These are phyloP conservation scores for Thalassiosira hispida DNA, from an alignment of 352 stramenopile genomes.

Conservation along the genomic window DNA sequence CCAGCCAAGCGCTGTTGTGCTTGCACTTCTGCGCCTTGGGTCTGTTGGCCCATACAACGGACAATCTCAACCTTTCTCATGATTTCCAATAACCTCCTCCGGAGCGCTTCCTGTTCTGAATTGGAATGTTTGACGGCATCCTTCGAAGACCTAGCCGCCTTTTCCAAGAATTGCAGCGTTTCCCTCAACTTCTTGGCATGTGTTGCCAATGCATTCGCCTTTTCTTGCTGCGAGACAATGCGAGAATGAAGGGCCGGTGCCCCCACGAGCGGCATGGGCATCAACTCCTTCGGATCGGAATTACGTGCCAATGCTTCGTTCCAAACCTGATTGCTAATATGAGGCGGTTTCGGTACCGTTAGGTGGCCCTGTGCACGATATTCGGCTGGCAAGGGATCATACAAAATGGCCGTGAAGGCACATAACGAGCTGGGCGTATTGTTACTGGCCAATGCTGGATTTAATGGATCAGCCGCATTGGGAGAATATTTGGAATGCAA, in stretches of 20 bases:
- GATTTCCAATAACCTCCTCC: slow-evolving; percentile 63
- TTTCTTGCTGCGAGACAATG: slow-evolving; percentile 64
- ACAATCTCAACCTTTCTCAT: slow-evolving; percentile 78
- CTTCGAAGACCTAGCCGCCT: slow-evolving; percentile 15
- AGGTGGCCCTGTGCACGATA: slow-evolving; percentile 20
- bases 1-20: slow-evolving; percentile 40
- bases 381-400: slow-evolving; percentile 70
- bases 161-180: slow-evolving; percentile 48
- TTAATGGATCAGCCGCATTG: slow-evolving; percentile 27
- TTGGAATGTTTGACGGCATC: slow-evolving; percentile 14
- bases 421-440: slow-evolving; percentile 41
- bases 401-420: slow-evolving; percentile 73
- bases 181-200: slow-evolving; percentile 36
- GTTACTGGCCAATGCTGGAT: slow-evolving; percentile 34
- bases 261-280: slow-evolving; percentile 65
- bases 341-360: slow-evolving; percentile 54
- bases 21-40: slow-evolving; percentile 70
- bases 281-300: slow-evolving; percentile 69
- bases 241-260: slow-evolving; percentile 62
- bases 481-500: slow-evolving; percentile 66
- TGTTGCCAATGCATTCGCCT: slow-evolving; percentile 40
- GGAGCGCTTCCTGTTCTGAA: slow-evolving; percentile 41
- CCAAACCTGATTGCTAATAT: slow-evolving; percentile 70
- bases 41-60: slow-evolving; percentile 69
- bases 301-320: slow-evolving; percentile 74